Evolutionary conservation across 140 eudicot genomes (phyloP), one percentile per base, ranked within the genome.

Genomic region (Senecio squalidus): DNA sequence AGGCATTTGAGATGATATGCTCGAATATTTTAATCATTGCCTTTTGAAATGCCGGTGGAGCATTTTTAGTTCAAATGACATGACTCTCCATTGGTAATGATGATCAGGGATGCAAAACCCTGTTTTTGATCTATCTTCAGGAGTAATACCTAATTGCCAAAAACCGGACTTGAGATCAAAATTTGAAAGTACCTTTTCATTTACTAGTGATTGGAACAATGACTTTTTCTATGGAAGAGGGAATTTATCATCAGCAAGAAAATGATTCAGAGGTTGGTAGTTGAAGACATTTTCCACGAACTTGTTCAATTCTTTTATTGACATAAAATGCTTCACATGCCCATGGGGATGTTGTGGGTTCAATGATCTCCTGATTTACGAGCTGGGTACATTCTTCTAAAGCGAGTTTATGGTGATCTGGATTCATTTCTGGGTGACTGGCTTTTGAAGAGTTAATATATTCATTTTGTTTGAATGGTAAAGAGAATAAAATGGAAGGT

Each of bases 251-350:
- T 60, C 55, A 3, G 7, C 55, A 1, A 43, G 27, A 16, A 60
- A 60, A 2, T 60, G 67, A 7, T 60, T 60, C 2, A 60, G 14
- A 0, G 54, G 36, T 4, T 60, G 55, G 5, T 60, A 43, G 2
- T 47, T 62, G 1, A 63, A 29, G 0, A 48, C 60, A 2, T 0
- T 31, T 63, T 4, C 49, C 49, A 0, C 38, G 36, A 13, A 29
- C 60, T 31, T 49, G 69, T 9, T 63, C 60, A 15, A 20, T 63
- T 7, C 36, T 7, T 1, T 48, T 31, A 11, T 48, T 63, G 4
- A 30, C 68, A 3, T 46, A 47, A 3, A 62, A 45, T 2, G 36
- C 69, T 20, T 62, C 69, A n/a, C 69, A 63, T 18, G 60, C 58
- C 69, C 60, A 63, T 13, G 9, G 59, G 0, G 69, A 48, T 0